A percentile compares a stretch with the other conserved stretches of the same genome.
Conservation (phyloP, 2,329 filamentous ascomycete genomes). For the Pleurostoma richardsiae region DNA sequence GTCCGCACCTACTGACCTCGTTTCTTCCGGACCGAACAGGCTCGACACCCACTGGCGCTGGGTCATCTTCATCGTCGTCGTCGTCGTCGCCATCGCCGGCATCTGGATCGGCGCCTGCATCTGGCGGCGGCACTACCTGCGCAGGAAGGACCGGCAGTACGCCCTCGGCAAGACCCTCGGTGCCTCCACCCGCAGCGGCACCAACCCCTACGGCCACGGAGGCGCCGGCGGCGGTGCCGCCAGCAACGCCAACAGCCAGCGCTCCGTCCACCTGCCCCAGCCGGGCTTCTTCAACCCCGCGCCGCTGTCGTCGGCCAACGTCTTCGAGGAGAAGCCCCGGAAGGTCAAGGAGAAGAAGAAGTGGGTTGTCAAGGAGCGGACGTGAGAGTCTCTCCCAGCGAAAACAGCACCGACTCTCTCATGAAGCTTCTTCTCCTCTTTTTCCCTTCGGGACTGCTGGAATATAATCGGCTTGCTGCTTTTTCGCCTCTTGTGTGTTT, state of each 20-base stretch:
- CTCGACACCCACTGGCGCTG: constrained; percentile 68
- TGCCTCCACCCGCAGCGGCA: constrained; percentile 13
- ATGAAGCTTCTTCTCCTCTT: too few relatives aligned
- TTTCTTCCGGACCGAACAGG: constrained; percentile 35
- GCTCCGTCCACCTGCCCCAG: constrained; percentile 23
- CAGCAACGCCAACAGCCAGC: constrained; percentile 15
- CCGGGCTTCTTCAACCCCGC: constrained; percentile 33
- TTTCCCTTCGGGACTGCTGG: too few relatives aligned
- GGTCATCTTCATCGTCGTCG: constrained; percentile 75
- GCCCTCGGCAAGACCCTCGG: constrained; percentile 38
- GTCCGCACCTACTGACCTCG: constrained; percentile 4
- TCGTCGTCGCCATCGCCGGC: constrained; percentile 62
- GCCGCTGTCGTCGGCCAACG: constrained; percentile 20
- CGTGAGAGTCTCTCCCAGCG: constrained; percentile 18
- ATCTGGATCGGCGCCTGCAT: constrained; percentile 65
- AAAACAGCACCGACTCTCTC: too few relatives aligned
- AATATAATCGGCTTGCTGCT: too few relatives aligned
- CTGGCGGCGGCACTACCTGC: constrained; percentile 69
- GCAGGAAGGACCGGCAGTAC: constrained; percentile 58
- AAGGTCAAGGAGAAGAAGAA: constrained; percentile 37
- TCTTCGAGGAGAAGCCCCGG: constrained; percentile 19
- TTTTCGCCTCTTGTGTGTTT: too few relatives aligned
- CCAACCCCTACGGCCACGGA: constrained; percentile 24
- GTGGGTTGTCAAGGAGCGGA: constrained; percentile 39
- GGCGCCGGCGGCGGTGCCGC: constrained; percentile 22